These are phyloP conservation scores for Platanthera zijinensis DNA, from an alignment of 106 monocot species.

Conservation along the genomic window DNA sequence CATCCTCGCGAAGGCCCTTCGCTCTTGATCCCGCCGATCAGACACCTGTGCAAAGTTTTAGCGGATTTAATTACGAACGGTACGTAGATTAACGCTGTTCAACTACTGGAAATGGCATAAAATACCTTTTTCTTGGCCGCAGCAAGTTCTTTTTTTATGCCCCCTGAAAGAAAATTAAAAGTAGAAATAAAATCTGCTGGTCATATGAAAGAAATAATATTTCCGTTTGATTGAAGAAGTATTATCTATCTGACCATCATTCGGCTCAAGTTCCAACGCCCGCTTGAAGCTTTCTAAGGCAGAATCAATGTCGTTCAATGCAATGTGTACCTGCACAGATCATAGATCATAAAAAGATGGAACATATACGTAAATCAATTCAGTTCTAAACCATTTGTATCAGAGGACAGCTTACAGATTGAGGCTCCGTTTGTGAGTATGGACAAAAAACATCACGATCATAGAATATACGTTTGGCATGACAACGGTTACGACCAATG, in stretches of 20 bases:
- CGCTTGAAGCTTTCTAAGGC: constrained; percentile 79
- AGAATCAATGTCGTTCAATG: constrained; percentile 81
- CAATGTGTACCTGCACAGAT: constrained; percentile 39
- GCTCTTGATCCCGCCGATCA: constrained; percentile 54
- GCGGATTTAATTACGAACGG: not conserved
- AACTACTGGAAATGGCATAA: not conserved
- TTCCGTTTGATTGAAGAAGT: not conserved
- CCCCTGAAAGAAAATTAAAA: constrained; percentile 24
- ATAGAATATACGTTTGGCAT: too few species aligned
- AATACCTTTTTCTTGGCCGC: constrained; percentile 72
- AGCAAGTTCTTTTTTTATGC: constrained; percentile 70
- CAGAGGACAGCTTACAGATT: too few species aligned
- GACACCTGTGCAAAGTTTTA: constrained; percentile 41
- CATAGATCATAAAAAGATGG: not conserved
- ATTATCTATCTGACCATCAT: constrained; percentile 43
- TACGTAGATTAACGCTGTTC: not conserved
- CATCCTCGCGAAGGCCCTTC: constrained; percentile 65
- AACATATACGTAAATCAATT: too few species aligned
- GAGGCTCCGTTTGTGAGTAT: too few species aligned
- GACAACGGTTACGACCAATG: too few species aligned
- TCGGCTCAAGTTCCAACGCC: constrained; percentile 74
- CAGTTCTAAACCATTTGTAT: too few species aligned
- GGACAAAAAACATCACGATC: too few species aligned
- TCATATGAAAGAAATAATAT: not conserved
- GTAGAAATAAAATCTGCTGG: not conserved